Evolutionary conservation across 1,139 yeast genomes (phyloP), one percentile per base, ranked within the genome.

Genomic region (Yamadazyma triangularis): DNA sequence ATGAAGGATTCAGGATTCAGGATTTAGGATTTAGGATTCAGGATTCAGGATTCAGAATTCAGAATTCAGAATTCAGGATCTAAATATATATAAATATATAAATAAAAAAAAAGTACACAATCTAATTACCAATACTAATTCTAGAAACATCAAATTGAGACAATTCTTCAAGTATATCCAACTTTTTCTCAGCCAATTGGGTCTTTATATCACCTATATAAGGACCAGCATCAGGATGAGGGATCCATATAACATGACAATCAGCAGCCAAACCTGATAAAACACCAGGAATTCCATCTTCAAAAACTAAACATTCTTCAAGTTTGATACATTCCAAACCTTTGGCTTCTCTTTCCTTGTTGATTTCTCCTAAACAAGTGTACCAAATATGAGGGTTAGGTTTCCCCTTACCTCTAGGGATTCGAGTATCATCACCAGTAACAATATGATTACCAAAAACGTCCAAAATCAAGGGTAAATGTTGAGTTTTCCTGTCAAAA

Each of bases 331-430:
- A 62, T 1, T 68, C 67, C 39, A 58, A 30, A 24, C 69, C 51
- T 38, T 51, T 26, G 38, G 47, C 38, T 11, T 50, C 48, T 11
- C 69, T 50, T 30, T 68, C 68, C 15, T 56, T 51, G 51, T 91
- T 91, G 36, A 91, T 47, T 22, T 81, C 71, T 19, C 68, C 73
- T 39, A 91, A 69, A 27, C 97, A 95, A 4, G 79, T 72, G 42
- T 73, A 73, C 94, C 95, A 91, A 42, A 91, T 88, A 51, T 88
- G 94, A 3, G 98, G 98, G 37, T 69, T 66, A 9, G 98, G 98
- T 52, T 91, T 91, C 4, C 98, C 97, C 39, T 80, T 73, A 2
- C 96, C 96, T 14, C 64, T 65, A 2, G 89, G 86, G 32, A 91
- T 76, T 31, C 95, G 72, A 24, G 73, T 60, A 51, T 91, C 95